Percentiles rank a stretch among this genome's conserved stretches.
Evolutionary conservation across 1,139 yeast species (phyloP).

Genomic region (Blastobotrys ciferrii): DNA sequence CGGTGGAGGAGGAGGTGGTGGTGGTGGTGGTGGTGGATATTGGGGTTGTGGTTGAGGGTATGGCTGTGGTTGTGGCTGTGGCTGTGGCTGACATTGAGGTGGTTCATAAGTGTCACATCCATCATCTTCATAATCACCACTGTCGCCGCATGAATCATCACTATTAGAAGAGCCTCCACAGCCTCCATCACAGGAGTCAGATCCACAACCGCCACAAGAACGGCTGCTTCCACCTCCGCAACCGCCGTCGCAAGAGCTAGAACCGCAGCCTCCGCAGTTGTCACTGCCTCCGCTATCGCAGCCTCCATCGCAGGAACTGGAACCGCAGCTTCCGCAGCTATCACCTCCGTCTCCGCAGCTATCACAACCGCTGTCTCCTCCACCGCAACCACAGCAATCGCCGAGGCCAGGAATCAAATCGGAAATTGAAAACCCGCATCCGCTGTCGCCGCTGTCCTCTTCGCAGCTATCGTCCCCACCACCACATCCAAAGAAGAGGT

Average conservation of each 20-base stretch:
- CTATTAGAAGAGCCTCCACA: not conserved
- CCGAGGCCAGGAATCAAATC: not conserved
- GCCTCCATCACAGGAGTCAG: not conserved
- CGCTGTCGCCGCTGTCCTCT: constrained; percentile 1
- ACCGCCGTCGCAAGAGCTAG: not conserved
- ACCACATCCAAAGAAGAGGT: constrained; percentile 8
- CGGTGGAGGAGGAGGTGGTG: not conserved
- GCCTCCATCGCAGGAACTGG: not conserved
- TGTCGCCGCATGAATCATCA: constrained; percentile 1
- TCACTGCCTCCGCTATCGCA: no score
- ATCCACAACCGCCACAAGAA: constrained; percentile 1
- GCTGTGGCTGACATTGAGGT: not conserved
- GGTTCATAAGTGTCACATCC: not conserved
- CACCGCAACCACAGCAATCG: not conserved
- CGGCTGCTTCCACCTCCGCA: not conserved
- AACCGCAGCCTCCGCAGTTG: not conserved
- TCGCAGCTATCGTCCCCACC: constrained; percentile 8
- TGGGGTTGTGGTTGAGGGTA: not conserved
- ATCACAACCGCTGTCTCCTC: constrained; percentile 2
- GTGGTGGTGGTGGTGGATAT: constrained; percentile 1
- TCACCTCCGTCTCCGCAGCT: not conserved
- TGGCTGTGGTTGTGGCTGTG: not conserved
- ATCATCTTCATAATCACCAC: not conserved
- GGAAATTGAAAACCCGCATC: constrained; percentile 2
- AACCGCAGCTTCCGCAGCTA: not conserved